A percentile compares a stretch with the other conserved stretches of the same genome.
phyloP scores from a whole-genome alignment of 129 eudicot species.

The Flaveria linearis region DNA sequence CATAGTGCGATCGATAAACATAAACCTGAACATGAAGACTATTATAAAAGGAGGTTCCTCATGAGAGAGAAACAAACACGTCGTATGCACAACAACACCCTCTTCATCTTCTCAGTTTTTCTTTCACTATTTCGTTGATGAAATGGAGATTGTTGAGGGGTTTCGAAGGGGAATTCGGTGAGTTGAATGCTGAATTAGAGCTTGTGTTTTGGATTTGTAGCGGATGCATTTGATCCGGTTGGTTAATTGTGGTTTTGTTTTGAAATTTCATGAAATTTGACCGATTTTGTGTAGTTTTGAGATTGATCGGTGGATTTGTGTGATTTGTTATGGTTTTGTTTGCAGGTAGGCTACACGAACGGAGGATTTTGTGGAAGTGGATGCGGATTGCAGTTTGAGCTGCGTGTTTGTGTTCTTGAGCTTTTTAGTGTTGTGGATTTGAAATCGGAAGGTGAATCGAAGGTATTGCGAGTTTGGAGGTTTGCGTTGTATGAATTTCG shows the following conservation, averaged over 20 bases:
- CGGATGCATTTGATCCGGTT: slow-evolving; percentile 31
- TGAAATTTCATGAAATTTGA: slow-evolving; percentile 5
- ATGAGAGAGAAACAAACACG: slow-evolving; percentile 46
- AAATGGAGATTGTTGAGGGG: slow-evolving; percentile 14
- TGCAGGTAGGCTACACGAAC: slow-evolving; percentile 25
- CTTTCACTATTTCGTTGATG: slow-evolving; percentile 17
- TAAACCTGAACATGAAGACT: slow-evolving; percentile 36
- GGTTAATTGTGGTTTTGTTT: slow-evolving; percentile 1
- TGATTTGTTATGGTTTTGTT: slow-evolving; percentile 9
- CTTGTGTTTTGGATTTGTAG: no score
- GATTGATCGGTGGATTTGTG: slow-evolving; percentile 9
- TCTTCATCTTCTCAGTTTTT: slow-evolving; percentile 38
- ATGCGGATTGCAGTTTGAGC: slow-evolving; percentile 18
- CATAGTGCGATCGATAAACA: slow-evolving; percentile 42
- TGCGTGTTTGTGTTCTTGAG: slow-evolving; percentile 29
- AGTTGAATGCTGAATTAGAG: slow-evolving; percentile 45
- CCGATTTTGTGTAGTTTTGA: background rate
- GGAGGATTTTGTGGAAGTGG: slow-evolving; percentile 23
- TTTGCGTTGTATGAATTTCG: slow-evolving; percentile 22
- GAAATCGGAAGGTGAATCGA: slow-evolving; percentile 15
- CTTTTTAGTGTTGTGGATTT: slow-evolving; percentile 19
- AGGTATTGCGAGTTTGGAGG: slow-evolving; percentile 20
- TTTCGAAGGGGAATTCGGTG: slow-evolving; percentile 34
- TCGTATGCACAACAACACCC: slow-evolving; percentile 27
- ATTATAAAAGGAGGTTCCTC: slow-evolving; percentile 47